Conservation (phyloP, 129 eudicot genomes). For the Escallonia rubra region DNA sequence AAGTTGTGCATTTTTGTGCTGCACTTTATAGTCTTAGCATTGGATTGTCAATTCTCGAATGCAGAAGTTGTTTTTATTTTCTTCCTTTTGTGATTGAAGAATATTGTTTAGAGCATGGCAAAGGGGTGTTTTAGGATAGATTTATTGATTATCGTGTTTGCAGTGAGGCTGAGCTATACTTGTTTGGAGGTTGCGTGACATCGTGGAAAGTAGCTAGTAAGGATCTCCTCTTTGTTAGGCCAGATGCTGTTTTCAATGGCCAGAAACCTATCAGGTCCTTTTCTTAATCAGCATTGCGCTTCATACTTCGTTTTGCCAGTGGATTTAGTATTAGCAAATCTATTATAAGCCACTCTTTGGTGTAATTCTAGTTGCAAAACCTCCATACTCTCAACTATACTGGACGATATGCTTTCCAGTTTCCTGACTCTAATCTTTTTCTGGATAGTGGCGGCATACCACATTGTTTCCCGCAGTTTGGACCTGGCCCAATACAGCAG, state of each 20-base stretch:
- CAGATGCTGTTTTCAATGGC: slow-evolving; percentile 95
- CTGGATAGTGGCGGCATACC: slow-evolving; percentile 84
- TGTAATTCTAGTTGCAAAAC: no score
- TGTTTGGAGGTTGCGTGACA: slow-evolving; percentile 90
- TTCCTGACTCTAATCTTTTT: slow-evolving; percentile 8
- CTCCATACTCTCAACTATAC: background rate
- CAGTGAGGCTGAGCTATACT: slow-evolving; percentile 94
- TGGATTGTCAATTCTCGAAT: no score
- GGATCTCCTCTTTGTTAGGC: slow-evolving; percentile 95
- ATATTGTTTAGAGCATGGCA: background rate
- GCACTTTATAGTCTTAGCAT: no score
- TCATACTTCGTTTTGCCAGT: no score
- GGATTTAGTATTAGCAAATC: no score
- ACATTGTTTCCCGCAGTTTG: slow-evolving; percentile 98
- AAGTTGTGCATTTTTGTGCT: no score
- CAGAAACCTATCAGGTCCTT: slow-evolving; percentile 93
- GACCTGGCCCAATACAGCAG: slow-evolving; percentile 96
- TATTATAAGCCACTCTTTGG: no score
- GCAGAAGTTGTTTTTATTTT: no score
- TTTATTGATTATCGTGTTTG: slow-evolving; percentile 5
- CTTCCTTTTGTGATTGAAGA: background rate
- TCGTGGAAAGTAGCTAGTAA: slow-evolving; percentile 90
- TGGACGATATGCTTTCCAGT: background rate
- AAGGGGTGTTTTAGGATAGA: background rate
- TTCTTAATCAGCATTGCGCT: background rate